Percentiles rank a stretch among this genome's conserved stretches.
phyloP scores from a whole-genome alignment of 1,284 basidiomycete species.

The Moesziomyces globuligerus region DNA sequence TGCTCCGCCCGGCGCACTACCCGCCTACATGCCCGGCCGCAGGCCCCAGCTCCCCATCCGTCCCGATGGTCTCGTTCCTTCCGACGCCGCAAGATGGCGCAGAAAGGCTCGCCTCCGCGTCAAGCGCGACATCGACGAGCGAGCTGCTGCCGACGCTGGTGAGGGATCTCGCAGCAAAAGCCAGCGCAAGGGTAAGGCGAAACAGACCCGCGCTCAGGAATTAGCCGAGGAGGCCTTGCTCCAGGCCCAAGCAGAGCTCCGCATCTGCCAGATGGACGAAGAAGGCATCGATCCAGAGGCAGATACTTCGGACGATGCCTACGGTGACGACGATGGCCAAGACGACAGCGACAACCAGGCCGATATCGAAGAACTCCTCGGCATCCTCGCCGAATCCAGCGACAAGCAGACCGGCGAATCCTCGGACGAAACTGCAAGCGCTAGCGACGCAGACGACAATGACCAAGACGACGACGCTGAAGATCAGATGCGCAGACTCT shows the following conservation, averaged over 20 bases:
- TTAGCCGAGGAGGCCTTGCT: conserved; percentile 44
- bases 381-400: conserved; percentile 9
- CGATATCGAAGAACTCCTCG: conserved; percentile 15
- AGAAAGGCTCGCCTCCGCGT: conserved; percentile 42
- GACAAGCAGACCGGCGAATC: conserved; percentile 3
- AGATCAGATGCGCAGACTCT: conserved; percentile 10
- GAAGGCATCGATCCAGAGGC: conserved; percentile 46
- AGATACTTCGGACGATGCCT: conserved; percentile 41
- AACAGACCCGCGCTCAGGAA: conserved; percentile 50
- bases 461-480: conserved; percentile 12
- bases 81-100: conserved; percentile 62
- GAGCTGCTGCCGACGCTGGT: conserved; percentile 46
- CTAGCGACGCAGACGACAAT: conserved; percentile 9
- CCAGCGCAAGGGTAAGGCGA: conserved; percentile 59
- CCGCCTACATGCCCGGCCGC: conserved; percentile 29
- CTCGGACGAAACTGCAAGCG: conserved; percentile 8
- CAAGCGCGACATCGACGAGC: conserved; percentile 51
- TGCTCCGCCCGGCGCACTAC: conserved; percentile 36
- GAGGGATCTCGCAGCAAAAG: conserved; percentile 35
- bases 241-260: conserved; percentile 42
- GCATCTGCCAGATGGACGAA: conserved; percentile 43
- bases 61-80: conserved; percentile 59
- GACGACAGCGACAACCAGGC: conserved; percentile 17
- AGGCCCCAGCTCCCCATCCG: conserved; percentile 41
- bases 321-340: conserved; percentile 29